phyloP scores from a whole-genome alignment of 2,329 filamentous ascomycete species.

The Colletotrichum liriopes region DNA sequence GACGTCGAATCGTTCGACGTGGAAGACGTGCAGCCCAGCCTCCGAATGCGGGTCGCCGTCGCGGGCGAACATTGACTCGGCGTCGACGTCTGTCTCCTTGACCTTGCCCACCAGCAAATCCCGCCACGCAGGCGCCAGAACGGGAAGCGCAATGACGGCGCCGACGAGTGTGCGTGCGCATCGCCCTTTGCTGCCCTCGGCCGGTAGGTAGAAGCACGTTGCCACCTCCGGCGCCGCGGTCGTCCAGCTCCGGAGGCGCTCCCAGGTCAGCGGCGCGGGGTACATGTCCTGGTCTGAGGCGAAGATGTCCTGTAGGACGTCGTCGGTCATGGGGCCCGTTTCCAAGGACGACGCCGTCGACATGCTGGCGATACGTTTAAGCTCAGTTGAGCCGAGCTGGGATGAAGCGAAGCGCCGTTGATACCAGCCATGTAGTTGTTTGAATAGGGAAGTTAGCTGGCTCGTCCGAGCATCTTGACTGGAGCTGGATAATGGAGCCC shows the following conservation, averaged over 20 bases:
- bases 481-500: background rate
- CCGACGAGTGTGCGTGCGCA: conserved; percentile 41
- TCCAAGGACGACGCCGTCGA: background rate
- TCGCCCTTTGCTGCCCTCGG: background rate
- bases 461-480: background rate
- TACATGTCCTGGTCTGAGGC: conserved; percentile 54
- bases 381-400: background rate
- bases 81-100: conserved; percentile 50
- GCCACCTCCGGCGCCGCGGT: conserved; percentile 48
- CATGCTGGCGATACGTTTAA: background rate
- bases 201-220: conserved; percentile 44
- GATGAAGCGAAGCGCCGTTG: background rate
- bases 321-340: conserved; percentile 39
- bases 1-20: conserved; percentile 50
- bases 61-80: conserved; percentile 47
- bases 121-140: conserved; percentile 48
- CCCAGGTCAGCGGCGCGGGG: conserved; percentile 51
- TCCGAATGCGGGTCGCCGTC: conserved; percentile 18
- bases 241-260: conserved; percentile 50
- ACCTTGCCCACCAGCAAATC: conserved; percentile 49
- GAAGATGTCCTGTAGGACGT: conserved; percentile 46
- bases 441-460: background rate
- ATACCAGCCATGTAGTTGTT: background rate
- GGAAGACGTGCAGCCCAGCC: conserved; percentile 55
- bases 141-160: conserved; percentile 51